Conservation (phyloP, 345 rosid species). For the Populus pruinosa region DNA sequence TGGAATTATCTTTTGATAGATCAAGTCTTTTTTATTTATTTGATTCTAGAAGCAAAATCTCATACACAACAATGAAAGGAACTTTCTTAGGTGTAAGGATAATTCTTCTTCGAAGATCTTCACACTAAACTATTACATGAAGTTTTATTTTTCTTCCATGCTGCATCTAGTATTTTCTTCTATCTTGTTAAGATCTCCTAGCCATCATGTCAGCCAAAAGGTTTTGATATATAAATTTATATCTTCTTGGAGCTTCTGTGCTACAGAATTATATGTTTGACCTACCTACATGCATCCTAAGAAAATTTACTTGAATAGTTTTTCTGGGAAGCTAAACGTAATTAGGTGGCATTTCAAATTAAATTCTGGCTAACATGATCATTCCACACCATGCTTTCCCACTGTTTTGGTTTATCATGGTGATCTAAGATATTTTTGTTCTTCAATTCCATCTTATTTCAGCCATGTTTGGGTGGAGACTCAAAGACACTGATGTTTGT, state of each 20-base stretch:
- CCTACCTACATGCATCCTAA: not conserved
- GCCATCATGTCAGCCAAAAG: not conserved
- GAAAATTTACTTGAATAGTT: not conserved
- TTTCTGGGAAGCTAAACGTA: not conserved
- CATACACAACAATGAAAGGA: not conserved
- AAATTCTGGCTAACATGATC: not conserved
- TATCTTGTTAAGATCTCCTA: not conserved
- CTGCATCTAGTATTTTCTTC: not conserved
- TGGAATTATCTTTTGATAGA: not conserved
- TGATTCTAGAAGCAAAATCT: not conserved
- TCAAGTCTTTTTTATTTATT: not conserved
- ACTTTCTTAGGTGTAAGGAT: not conserved
- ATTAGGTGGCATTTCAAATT: not conserved
- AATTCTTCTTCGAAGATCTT: not conserved
- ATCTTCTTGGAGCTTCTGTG: not conserved
- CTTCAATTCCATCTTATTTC: slow-evolving; percentile 1
- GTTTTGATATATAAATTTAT: not conserved
- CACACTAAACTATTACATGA: not conserved
- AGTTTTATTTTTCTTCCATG: not conserved
- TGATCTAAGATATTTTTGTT: not conserved
- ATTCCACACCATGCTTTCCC: not conserved
- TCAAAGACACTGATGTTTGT: slow-evolving; percentile 36
- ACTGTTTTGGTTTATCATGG: not conserved
- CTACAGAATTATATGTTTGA: not conserved
- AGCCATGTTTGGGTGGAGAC: slow-evolving; percentile 38